Evolutionary conservation across 78 protist genomes (phyloP).

Genomic region (Creolimax fragrantissima): DNA sequence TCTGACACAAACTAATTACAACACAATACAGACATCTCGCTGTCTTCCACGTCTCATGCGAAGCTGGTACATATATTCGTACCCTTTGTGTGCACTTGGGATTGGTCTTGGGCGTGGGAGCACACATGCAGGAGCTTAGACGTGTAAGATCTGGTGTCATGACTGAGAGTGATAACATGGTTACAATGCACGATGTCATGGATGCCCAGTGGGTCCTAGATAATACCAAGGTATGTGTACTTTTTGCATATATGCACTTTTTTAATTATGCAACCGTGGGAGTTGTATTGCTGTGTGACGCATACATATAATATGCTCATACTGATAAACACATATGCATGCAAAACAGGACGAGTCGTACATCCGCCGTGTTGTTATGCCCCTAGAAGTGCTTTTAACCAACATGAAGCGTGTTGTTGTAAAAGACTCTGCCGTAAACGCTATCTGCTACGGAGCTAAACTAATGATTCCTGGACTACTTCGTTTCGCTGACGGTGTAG

Average conservation of each 20-base stretch:
- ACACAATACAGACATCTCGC: constrained; percentile 87
- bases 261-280: not conserved
- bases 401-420: constrained; percentile 92
- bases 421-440: constrained; percentile 98
- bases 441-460: constrained; percentile 96
- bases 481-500: constrained; percentile 84
- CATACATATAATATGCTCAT: not conserved
- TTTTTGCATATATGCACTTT: not conserved
- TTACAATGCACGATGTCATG: constrained; percentile 98
- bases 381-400: constrained; percentile 90
- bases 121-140: constrained; percentile 97
- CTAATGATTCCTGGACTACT: constrained; percentile 96
- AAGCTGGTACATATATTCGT: constrained; percentile 99
- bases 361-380: constrained; percentile 90
- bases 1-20: no score
- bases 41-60: constrained; percentile 92
- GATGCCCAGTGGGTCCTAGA: constrained; percentile 95
- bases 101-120: constrained; percentile 92
- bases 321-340: not conserved
- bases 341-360: constrained; percentile 64
- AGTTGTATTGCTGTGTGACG: not conserved
- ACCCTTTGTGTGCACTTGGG: constrained; percentile 99
- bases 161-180: constrained; percentile 77
- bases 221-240: constrained; percentile 50
- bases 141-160: constrained; percentile 84